Evolutionary conservation across 495 filamentous ascomycete genomes (phyloP).

Genomic region (Entonaema liquescens): DNA sequence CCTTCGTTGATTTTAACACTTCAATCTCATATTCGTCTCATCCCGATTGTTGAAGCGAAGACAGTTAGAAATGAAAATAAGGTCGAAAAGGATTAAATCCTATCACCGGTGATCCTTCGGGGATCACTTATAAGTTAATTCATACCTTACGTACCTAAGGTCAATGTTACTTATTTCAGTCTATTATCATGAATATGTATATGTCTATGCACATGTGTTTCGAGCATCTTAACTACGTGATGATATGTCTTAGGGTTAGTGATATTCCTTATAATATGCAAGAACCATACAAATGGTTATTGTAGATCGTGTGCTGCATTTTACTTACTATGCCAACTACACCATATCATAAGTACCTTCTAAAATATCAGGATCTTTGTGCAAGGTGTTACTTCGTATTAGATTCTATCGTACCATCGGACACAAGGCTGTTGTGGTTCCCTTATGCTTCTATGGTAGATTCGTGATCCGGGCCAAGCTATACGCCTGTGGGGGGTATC

Average conservation of each 20-base stretch:
- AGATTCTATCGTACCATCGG: conserved; percentile 6
- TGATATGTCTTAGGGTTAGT: neutral
- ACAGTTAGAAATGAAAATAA: conserved; percentile 3
- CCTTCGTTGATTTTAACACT: conserved; percentile 13
- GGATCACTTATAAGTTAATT: neutral
- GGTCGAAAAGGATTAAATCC: conserved; percentile 8
- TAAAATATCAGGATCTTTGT: conserved; percentile 14
- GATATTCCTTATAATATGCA: neutral
- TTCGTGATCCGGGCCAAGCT: conserved; percentile 11
- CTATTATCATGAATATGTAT: neutral
- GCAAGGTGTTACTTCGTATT: conserved; percentile 31
- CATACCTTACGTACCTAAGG: too few relatives aligned
- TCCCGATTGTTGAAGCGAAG: neutral
- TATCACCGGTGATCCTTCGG: conserved; percentile 23
- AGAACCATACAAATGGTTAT: neutral
- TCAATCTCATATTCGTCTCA: conserved; percentile 12
- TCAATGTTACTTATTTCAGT: neutral
- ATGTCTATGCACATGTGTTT: conserved; percentile 12
- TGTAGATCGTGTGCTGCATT: neutral
- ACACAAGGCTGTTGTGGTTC: conserved; percentile 32
- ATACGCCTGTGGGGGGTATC: conserved; percentile 23
- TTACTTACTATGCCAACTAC: neutral
- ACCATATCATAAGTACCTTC: neutral
- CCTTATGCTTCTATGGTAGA: conserved; percentile 7
- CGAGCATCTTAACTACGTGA: neutral